phyloP scores from a whole-genome alignment of 1,284 basidiomycete genomes.

The Cryptococcus deneoformans region DNA sequence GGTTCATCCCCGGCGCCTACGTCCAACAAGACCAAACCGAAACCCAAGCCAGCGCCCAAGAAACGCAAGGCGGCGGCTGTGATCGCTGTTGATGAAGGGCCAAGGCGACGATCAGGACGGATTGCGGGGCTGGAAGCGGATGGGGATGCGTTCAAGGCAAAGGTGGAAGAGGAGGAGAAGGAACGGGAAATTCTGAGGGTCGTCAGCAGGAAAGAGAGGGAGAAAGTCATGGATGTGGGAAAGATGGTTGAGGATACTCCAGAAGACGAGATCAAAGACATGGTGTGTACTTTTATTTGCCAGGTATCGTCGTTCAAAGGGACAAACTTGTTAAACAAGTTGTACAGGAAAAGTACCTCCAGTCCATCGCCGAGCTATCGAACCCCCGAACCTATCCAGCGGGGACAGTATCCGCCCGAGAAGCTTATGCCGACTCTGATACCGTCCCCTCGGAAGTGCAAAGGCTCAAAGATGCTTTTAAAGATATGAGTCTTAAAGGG shows the following conservation, averaged over 20 bases:
- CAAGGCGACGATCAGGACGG: slow-evolving; percentile 34
- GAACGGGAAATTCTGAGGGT: slow-evolving; percentile 33
- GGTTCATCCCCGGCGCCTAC: slow-evolving; percentile 3
- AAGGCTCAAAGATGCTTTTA: slow-evolving; percentile 33
- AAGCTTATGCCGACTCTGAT: slow-evolving; percentile 23
- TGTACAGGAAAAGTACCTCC: slow-evolving; percentile 17
- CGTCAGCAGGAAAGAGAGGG: slow-evolving; percentile 30
- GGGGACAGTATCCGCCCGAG: slow-evolving; percentile 1
- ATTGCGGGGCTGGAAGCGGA: slow-evolving; percentile 42
- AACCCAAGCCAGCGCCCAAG: slow-evolving; percentile 13
- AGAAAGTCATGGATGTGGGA: slow-evolving; percentile 34
- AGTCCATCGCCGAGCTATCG: slow-evolving; percentile 1
- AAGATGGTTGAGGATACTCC: slow-evolving; percentile 36
- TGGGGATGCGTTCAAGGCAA: slow-evolving; percentile 27
- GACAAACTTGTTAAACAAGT: no score
- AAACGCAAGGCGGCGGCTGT: slow-evolving; percentile 25
- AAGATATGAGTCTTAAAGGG: slow-evolving; percentile 36
- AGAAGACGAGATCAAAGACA: slow-evolving; percentile 14
- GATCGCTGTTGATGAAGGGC: slow-evolving; percentile 23
- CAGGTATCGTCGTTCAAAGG: no score
- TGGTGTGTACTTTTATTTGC: no score
- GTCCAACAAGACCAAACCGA: slow-evolving; percentile 2
- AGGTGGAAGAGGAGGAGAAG: slow-evolving; percentile 33
- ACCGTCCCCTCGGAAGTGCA: slow-evolving; percentile 22
- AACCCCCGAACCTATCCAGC: slow-evolving; percentile 8